These are phyloP conservation scores for Fusarium citri DNA, from an alignment of 2,329 filamentous ascomycete species.

Conservation along the genomic window DNA sequence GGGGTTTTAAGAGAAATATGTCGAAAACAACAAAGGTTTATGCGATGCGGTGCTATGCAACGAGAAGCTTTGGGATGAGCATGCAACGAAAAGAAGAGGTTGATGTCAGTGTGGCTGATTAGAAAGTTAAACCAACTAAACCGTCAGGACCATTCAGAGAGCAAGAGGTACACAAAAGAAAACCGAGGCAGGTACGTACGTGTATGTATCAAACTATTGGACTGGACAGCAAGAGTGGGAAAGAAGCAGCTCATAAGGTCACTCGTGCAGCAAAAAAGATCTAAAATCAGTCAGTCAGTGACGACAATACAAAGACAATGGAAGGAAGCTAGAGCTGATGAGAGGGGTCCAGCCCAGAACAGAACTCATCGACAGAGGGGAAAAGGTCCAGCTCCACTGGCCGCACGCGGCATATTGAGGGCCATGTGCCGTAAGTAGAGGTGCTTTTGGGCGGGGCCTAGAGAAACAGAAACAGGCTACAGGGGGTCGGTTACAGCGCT, in stretches of 20 bases:
- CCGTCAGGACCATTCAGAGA: neutral
- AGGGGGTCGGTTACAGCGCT: slow-evolving; percentile 1
- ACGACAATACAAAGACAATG: slow-evolving; percentile 29
- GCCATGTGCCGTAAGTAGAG: slow-evolving; percentile 27
- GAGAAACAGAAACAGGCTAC: slow-evolving; percentile 5
- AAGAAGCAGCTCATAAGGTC: slow-evolving; percentile 33
- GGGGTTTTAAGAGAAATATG: slow-evolving; percentile 12
- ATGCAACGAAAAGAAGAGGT: slow-evolving; percentile 8
- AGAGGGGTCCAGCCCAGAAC: slow-evolving; percentile 11
- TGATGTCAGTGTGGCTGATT: slow-evolving; percentile 38
- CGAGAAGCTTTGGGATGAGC: slow-evolving; percentile 9
- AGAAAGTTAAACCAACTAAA: slow-evolving; percentile 12
- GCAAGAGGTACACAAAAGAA: slow-evolving; percentile 8
- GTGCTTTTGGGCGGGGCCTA: slow-evolving; percentile 17
- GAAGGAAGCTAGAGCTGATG: slow-evolving; percentile 29
- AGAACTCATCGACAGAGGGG: neutral
- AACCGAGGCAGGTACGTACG: neutral
- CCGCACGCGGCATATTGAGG: slow-evolving; percentile 34
- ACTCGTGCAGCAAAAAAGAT: neutral
- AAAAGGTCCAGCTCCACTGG: slow-evolving; percentile 5
- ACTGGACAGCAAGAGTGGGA: slow-evolving; percentile 8
- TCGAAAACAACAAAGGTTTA: slow-evolving; percentile 9
- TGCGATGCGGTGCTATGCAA: slow-evolving; percentile 15
- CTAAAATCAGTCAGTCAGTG: slow-evolving; percentile 4
- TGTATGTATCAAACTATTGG: neutral